Base-by-base conservation (phyloP, 2,329 filamentous ascomycete species). In the Epichloe sibirici region DNA sequence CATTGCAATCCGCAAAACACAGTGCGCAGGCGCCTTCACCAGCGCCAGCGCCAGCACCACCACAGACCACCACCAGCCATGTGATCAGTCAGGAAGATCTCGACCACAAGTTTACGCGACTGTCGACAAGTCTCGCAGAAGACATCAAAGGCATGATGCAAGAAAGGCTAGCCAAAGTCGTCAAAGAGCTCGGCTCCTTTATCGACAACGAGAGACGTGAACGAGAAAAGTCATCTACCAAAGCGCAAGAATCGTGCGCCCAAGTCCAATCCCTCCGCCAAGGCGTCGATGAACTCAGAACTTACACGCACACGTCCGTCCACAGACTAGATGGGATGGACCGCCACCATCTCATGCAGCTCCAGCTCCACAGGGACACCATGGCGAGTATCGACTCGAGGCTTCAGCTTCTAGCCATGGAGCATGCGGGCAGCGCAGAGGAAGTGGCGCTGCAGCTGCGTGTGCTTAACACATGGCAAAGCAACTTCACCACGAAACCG, bases 401-500 rank as follows among this genome's bases (percentile, higher is more conserved):
- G 4, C 28, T 51, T 5, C 44, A 44, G 23, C 6, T 13, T 13
- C 2, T 42, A 5, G 37, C 40, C 13, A 15, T 15, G 28, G 25
- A 51, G 42, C 51, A 50, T 5, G 15, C 55, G 12, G 55, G 59
- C 2, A 42, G 49, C 42, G 7, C 51, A 17, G 62, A 66, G 0
- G 60, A 62, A 4, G 56, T 76, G 5, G 64, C 68, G 15, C 59
- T 68, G 40, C 62, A 70, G 45, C 35, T 76, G 4, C 58, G 58
- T 21, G 61, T 67, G 1, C 57, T 82, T 7, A 71, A 77, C 58
- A 52, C 55, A 0, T 76, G 75, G 55, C 79, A 71, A 54, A 73
- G 71, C 52, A 78, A 76, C 56, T 61, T 82, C 7, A 68, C 61
- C 21, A 73, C 74, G 1, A 71, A 66, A 45, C 58, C 63, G 2